Conservation (phyloP, 2,329 filamentous ascomycete genomes). For the Penicillium verrucosum region DNA sequence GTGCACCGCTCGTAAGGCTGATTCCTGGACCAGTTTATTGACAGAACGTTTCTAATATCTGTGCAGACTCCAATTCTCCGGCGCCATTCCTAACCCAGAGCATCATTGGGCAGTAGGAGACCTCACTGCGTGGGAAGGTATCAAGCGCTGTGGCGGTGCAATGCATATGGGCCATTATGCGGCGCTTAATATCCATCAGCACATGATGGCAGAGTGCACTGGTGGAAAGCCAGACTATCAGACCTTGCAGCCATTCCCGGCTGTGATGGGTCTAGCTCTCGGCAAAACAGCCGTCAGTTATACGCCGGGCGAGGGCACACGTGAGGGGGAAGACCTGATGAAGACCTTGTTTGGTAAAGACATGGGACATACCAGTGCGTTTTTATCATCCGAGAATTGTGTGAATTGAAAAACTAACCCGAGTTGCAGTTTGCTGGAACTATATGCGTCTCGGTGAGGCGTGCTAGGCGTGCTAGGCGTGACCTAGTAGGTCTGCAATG, state of each 20-base stretch:
- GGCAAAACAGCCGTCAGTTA: conserved; percentile 68
- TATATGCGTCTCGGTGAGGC: conserved; percentile 49
- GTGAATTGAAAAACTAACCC: conserved; percentile 5
- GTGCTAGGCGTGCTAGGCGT: conserved; percentile 19
- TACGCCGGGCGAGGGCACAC: conserved; percentile 55
- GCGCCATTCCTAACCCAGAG: conserved; percentile 54
- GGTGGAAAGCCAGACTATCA: conserved; percentile 47
- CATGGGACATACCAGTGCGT: conserved; percentile 62
- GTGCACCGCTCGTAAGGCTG: conserved; percentile 49
- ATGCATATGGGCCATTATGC: conserved; percentile 69
- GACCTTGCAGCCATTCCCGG: conserved; percentile 54
- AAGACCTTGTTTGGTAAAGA: conserved; percentile 65
- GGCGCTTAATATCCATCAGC: conserved; percentile 65
- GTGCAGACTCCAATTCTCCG: conserved; percentile 54
- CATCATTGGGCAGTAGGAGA: conserved; percentile 70
- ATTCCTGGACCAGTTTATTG: neutral
- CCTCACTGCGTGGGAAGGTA: conserved; percentile 67
- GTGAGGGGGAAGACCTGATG: conserved; percentile 61
- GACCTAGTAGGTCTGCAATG: neutral
- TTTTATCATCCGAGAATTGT: too few relatives aligned
- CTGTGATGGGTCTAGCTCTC: conserved; percentile 69
- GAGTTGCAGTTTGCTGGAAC: conserved; percentile 52
- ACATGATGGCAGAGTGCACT: conserved; percentile 49
- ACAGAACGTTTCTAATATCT: neutral
- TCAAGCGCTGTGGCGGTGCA: conserved; percentile 74